Evolutionary conservation across 129 eudicot genomes (phyloP), one percentile per base, ranked within the genome.

Genomic region (Tagetes erecta): DNA sequence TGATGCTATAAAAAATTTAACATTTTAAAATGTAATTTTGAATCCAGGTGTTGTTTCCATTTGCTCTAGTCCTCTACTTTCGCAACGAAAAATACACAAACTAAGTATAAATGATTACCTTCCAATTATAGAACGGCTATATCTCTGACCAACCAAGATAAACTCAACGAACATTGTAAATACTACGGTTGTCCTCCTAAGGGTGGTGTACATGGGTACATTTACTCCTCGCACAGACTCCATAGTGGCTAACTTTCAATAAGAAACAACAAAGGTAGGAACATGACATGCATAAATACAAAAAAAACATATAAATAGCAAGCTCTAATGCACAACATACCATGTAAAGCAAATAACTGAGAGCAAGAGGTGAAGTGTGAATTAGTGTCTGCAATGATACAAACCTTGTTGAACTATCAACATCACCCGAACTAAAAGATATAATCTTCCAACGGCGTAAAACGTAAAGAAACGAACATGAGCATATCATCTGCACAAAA

Each of bases 171-270:
- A 74, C 98, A 94, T 94, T 76, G 98, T 91, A 84, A 94, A 91
- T 73, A 94, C 96, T 56, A 94, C 97, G 6, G 99, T 90, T 0
- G 97, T 94, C 88, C 99, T 91, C 81, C 98, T 84, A 47, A 94
- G 84, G 37, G 98, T 90, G 70, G 98, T 94, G 74, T 94, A 94
- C 99, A 94, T 94, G 66, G 99, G 99, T 53, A 94, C 99, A 84
- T 94, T 94, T 71, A 94, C 97, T 52, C 97, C 97, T 63, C 97
- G 87, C 70, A 94, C 91, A 76, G 97, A 85, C 91, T 90, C 99
- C 99, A 94, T 94, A 30, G 91, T 81, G 70, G 82, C 96, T 88
- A 94, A 74, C 99, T 94, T 88, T 87, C 87, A 76, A 64, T 63
- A 76, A 79, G 64, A 84, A 82, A 63, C 62, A 67, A 42, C 67